Evolutionary conservation across 1,139 yeast genomes (phyloP), one percentile per base, ranked within the genome.

Genomic region (Suhomyces bokatorum): DNA sequence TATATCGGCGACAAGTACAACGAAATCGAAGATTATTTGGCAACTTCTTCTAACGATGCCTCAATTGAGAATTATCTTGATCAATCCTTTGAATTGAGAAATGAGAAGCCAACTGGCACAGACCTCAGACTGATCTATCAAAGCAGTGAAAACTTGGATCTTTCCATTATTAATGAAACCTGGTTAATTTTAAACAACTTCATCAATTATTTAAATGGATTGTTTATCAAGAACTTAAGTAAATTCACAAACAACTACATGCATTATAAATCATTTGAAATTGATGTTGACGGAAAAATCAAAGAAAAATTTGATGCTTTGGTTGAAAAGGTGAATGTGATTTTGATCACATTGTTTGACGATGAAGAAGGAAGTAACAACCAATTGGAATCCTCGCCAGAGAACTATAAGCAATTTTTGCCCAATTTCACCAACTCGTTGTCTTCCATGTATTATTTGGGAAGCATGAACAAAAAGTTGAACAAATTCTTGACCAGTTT

Each of bases 1-100:
- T 57, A 79, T 73, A 78, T 84, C 83, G 88, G 60, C 67, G 51
- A 64, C 67, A 46, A 64, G 51, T 73, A 70, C 48, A 63, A 58
- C 28, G 64, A 53, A 43, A 60, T 70, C 22, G 73, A 70, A 43
- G 72, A 69, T 30, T 70, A 65, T 43, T 54, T 54, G 32, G 65
- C 67, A 0, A 57, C 68, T 1, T 63, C 66, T n/a, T 56, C 67
- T 0, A 44, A 38, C 24, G 44, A 35, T 26, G 52, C 63, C 3
- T 47, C 62, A 1, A 49, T 62, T 3, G 62, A 62, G 24, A 35
- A 32, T 12, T 44, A 44, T 17, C 35, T 44, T 24, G 24, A 20
- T 10, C 24, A 35, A 11, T 34, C 47, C 1, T 29, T 40, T 14
- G 45, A 43, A 4, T 20, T 14, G 5, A 36, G 29, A 14, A 54